Base-by-base conservation (phyloP, 2,329 filamentous ascomycete genomes). In the Zarea fungicola region DNA sequence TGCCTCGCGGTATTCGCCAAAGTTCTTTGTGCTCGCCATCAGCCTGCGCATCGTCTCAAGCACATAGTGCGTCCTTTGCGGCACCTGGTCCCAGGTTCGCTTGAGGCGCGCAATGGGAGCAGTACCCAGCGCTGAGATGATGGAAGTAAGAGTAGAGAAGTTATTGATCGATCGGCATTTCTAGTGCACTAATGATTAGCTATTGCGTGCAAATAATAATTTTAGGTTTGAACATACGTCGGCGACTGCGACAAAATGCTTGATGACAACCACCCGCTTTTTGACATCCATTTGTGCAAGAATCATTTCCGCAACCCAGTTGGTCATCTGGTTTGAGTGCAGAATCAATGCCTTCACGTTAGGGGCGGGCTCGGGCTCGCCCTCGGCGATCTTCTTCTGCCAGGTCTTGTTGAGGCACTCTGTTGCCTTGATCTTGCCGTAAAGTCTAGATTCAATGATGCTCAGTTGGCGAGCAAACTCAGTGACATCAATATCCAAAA, bases 251-350 rank as follows among this genome's bases (percentile, higher is more conserved):
- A 99, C 90, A 70, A 97, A 99, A 66, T 97, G 93, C 67, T 97
- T 97, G 68, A 99, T 96, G 37, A 99, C 93, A 28, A 95, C 87
- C 22, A 97, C 92, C 58, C 93, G 83, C 67, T 95, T 95, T 74
- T 93, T 96, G 54, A 96, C 88, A 64, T 99, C 93, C 59, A 85
- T 81, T 67, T 99, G 93, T 0, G 87, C 91, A 54, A 99, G 70
- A 57, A 99, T 97, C 93, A 99, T 97, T 67, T 97, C 92, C 25
- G 93, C 93, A 43, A 97, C 93, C 93, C 93, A 99, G 65, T 97
- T 99, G 6, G 93, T 99, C 75, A 99, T 84, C 67, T 97, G 92
- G 62, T 99, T 99, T 1, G 93, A 97, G 69, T 99, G 93, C 45
- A 97, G 75, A 69, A 99, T 99, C 54, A 99, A 77, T 9, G 90